A percentile compares a stretch with the other conserved stretches of the same genome.
Evolutionary conservation across 257 asterid genomes (phyloP).

Genomic region (Fraxinus excelsior): DNA sequence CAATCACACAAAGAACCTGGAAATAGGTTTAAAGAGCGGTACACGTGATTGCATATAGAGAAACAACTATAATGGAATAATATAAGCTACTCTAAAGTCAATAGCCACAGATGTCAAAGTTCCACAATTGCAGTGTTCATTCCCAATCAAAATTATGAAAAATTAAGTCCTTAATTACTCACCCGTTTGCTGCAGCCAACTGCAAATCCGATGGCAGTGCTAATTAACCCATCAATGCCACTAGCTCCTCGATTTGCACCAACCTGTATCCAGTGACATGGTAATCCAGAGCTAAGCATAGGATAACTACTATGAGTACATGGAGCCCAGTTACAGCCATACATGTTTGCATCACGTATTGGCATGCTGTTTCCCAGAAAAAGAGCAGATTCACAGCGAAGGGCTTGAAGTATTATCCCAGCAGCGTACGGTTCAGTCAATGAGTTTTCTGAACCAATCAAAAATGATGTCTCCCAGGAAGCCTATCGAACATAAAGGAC

Average conservation of each 20-base stretch:
- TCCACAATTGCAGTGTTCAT: neutral
- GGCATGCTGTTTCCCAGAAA: conserved; percentile 99
- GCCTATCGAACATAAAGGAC: conserved; percentile 49
- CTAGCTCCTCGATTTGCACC: conserved; percentile 95
- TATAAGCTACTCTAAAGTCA: neutral
- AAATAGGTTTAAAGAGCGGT: neutral
- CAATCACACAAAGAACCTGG: conserved; percentile 77
- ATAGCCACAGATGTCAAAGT: neutral
- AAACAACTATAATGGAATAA: conserved; percentile 1
- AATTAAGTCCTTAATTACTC: conserved; percentile 36
- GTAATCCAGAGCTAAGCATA: conserved; percentile 59
- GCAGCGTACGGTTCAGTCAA: conserved; percentile 96
- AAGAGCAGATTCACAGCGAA: conserved; percentile 74
- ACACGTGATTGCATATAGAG: neutral
- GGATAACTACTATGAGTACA: conserved; percentile 42
- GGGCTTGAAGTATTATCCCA: conserved; percentile 58
- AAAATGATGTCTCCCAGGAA: conserved; percentile 72
- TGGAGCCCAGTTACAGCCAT: conserved; percentile 62
- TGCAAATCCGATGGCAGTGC: conserved; percentile 92
- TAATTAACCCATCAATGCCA: conserved; percentile 95
- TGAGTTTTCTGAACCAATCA: conserved; percentile 66
- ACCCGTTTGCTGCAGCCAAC: conserved; percentile 93
- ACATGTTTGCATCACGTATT: conserved; percentile 94
- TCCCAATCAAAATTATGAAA: neutral
- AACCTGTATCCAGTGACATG: conserved; percentile 76